phyloP scores from a whole-genome alignment of 345 rosid genomes.

The Gossypium anomalum region DNA sequence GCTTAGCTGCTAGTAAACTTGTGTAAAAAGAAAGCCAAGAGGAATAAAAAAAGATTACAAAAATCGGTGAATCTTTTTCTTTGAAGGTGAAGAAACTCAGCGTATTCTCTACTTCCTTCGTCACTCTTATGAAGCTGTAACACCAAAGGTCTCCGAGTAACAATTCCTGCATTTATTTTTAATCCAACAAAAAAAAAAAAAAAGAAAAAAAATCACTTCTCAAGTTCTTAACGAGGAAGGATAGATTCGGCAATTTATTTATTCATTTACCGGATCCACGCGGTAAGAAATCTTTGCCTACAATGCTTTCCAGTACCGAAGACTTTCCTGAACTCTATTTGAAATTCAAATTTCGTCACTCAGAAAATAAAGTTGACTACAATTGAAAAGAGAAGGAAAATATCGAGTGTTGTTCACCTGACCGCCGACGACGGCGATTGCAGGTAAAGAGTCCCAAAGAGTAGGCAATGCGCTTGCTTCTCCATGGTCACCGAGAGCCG shows the following conservation, averaged over 20 bases:
- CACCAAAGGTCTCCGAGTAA: conserved; percentile 94
- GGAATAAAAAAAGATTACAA: conserved; percentile 32
- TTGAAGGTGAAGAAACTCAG: conserved; percentile 92
- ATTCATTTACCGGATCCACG: conserved; percentile 87
- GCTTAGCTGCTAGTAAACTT: not conserved
- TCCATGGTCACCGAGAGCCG: conserved; percentile 99
- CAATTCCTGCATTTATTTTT: conserved; percentile 61
- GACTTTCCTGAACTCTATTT: conserved; percentile 97
- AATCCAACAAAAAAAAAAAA: not conserved
- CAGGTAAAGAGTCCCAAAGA: conserved; percentile 93
- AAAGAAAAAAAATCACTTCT: not conserved
- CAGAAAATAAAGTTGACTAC: not conserved
- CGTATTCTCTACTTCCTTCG: conserved; percentile 90
- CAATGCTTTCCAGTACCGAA: conserved; percentile 93
- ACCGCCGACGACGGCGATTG: conserved; percentile 99
- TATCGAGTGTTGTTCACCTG: conserved; percentile 46
- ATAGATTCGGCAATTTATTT: not conserved
- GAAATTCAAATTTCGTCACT: not conserved
- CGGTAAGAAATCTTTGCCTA: conserved; percentile 97
- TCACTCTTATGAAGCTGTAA: conserved; percentile 95
- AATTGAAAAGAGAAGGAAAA: conserved; percentile 17
- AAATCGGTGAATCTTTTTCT: conserved; percentile 86
- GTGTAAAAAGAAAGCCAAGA: not conserved
- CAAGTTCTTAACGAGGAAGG: not conserved
- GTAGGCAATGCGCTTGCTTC: conserved; percentile 87